phyloP scores from a whole-genome alignment of 169 alveolate genomes.

The Miamiensis avidus region DNA sequence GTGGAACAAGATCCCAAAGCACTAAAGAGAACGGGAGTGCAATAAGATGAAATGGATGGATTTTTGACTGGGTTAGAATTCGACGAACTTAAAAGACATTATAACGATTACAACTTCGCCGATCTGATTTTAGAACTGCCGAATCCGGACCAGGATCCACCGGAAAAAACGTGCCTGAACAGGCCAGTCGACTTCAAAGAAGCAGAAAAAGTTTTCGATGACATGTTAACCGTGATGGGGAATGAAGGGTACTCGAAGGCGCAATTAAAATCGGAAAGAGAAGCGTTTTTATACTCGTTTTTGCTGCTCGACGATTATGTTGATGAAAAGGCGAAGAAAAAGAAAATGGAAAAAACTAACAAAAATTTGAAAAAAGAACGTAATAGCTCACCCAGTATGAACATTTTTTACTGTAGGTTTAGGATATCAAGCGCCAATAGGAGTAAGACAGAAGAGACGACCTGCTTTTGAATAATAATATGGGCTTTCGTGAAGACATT shows the following conservation, averaged over 20 bases:
- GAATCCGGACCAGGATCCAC: slow-evolving; percentile 40
- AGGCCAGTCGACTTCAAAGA: slow-evolving; percentile 31
- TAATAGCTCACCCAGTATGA: too few relatives aligned
- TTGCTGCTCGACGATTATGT: slow-evolving; percentile 24
- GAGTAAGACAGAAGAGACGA: slow-evolving; percentile 22
- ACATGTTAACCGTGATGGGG: slow-evolving; percentile 40
- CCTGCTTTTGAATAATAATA: slow-evolving; percentile 7
- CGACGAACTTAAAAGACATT: slow-evolving; percentile 24
- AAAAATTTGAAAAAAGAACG: slow-evolving; percentile 24
- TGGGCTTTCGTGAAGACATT: background rate
- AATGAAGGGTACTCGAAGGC: slow-evolving; percentile 35
- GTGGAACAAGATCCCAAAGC: background rate
- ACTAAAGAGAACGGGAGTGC: background rate
- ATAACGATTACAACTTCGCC: slow-evolving; percentile 29
- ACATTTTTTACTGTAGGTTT: too few relatives aligned
- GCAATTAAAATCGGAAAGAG: slow-evolving; percentile 34
- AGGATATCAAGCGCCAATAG: background rate
- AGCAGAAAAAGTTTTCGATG: slow-evolving; percentile 39
- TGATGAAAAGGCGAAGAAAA: slow-evolving; percentile 21
- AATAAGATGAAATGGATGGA: slow-evolving; percentile 5
- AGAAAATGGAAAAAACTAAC: slow-evolving; percentile 25
- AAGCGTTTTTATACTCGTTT: slow-evolving; percentile 32
- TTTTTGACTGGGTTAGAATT: slow-evolving; percentile 20
- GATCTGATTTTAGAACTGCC: slow-evolving; percentile 18
- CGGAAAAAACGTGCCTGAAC: slow-evolving; percentile 10